phyloP scores from a whole-genome alignment of 352 stramenopile species.

The Globisporangium sylvaticum region DNA sequence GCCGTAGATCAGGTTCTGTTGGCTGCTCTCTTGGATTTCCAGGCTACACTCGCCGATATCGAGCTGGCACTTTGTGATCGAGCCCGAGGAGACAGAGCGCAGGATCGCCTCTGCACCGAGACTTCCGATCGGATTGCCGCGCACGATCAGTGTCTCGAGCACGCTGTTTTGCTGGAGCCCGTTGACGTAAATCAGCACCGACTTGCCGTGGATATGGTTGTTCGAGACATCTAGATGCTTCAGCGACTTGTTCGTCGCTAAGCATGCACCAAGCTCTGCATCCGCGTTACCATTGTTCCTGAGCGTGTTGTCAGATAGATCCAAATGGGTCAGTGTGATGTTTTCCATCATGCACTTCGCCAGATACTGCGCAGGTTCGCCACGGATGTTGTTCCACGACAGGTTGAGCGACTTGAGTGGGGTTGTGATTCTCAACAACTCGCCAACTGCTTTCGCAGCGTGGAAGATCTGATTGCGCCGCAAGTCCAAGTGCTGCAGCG shows the following conservation, averaged over 20 bases:
- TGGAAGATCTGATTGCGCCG: conserved; percentile 65
- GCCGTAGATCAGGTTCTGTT: conserved; percentile 42
- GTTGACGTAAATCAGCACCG: conserved; percentile 58
- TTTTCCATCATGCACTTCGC: conserved; percentile 74
- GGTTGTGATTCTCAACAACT: conserved; percentile 60
- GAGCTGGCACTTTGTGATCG: conserved; percentile 50
- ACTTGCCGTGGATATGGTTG: conserved; percentile 63
- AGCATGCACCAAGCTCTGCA: conserved; percentile 50
- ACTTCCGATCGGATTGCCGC: conserved; percentile 66
- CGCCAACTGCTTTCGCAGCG: conserved; percentile 47
- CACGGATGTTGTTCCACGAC: conserved; percentile 75
- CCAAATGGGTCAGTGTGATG: conserved; percentile 49
- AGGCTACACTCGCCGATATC: conserved; percentile 68
- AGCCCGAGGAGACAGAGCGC: conserved; percentile 38
- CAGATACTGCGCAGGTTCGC: conserved; percentile 56
- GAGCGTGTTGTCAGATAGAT: conserved; percentile 71
- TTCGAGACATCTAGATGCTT: conserved; percentile 56
- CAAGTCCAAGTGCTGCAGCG: conserved; percentile 56
- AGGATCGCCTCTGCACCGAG: conserved; percentile 60
- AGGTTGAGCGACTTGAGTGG: conserved; percentile 56
- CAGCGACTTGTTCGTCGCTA: conserved; percentile 68
- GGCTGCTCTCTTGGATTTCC: conserved; percentile 46
- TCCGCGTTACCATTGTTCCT: conserved; percentile 66
- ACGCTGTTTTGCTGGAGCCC: conserved; percentile 51
- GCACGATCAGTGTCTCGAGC: conserved; percentile 47